Percentiles rank a stretch among this genome's conserved stretches.
Evolutionary conservation across 73 alveolate genomes (phyloP).

Genomic region (Tetrahymena thermophila): DNA sequence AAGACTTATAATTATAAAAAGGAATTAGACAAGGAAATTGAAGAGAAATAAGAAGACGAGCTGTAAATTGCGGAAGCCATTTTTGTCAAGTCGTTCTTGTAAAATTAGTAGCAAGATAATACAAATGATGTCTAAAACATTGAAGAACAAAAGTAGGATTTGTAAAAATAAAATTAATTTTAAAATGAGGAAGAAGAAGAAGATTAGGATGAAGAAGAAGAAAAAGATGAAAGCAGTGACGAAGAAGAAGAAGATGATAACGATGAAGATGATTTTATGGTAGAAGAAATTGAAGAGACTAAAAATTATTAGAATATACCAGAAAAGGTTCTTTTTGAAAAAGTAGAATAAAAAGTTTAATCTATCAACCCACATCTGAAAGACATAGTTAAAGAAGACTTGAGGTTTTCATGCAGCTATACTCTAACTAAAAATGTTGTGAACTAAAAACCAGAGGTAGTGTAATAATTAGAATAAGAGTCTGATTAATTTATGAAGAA

Average conservation of each 20-base stretch:
- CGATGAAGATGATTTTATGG: not conserved
- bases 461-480: not conserved
- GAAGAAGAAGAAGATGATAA: not conserved
- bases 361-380: not conserved
- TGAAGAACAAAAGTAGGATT: not conserved
- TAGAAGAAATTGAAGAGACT: not conserved
- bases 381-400: not conserved
- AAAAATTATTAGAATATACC: not conserved
- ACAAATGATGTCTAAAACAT: not conserved
- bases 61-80: not conserved
- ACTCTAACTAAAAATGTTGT: not conserved
- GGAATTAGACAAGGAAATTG: not conserved
- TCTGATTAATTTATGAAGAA: not conserved
- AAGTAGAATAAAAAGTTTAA: not conserved
- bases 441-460: not conserved
- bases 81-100: not conserved
- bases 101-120: too few relatives aligned
- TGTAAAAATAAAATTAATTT: too few relatives aligned
- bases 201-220: not conserved
- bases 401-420: not conserved
- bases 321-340: not conserved
- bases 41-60: not conserved
- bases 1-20: not conserved
- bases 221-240: not conserved
- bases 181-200: too few relatives aligned